phyloP scores from a whole-genome alignment of 2,329 filamentous ascomycete genomes.

The Curvularia spicifera region DNA sequence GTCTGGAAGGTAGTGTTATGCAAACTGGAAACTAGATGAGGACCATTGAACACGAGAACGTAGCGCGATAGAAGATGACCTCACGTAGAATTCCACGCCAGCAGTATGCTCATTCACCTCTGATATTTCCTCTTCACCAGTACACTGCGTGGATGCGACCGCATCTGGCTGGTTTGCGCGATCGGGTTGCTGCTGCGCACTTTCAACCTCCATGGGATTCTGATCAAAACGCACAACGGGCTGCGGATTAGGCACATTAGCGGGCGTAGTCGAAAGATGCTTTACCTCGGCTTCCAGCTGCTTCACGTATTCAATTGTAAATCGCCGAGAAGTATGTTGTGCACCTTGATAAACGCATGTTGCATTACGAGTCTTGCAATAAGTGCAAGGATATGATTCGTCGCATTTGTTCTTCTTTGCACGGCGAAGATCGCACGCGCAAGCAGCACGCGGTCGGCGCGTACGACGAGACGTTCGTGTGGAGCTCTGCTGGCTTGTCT shows the following conservation, averaged over 20 bases:
- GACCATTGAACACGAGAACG: not conserved
- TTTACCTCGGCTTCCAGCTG: not conserved
- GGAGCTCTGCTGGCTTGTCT: not conserved
- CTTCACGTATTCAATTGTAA: not conserved
- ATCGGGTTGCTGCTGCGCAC: not conserved
- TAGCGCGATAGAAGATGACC: not conserved
- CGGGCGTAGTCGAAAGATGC: not conserved
- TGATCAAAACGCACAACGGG: not conserved
- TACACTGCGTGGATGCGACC: not conserved
- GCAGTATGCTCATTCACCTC: not conserved
- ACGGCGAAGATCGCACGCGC: conserved; percentile 1
- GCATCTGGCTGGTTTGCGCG: not conserved
- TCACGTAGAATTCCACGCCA: not conserved
- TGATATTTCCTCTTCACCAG: not conserved
- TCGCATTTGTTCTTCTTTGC: conserved; percentile 3
- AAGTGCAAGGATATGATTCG: conserved; percentile 1
- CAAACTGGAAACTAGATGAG: not conserved
- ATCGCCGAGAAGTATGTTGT: not conserved
- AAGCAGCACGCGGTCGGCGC: not conserved
- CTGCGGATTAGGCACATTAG: not conserved
- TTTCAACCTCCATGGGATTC: not conserved
- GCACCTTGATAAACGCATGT: not conserved
- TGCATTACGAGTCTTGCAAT: not conserved
- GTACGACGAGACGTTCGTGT: not conserved
- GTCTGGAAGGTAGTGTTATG: not conserved